Evolutionary conservation across 2,329 filamentous ascomycete species (phyloP).

Genomic region (Talaromyces albobiverticillius): DNA sequence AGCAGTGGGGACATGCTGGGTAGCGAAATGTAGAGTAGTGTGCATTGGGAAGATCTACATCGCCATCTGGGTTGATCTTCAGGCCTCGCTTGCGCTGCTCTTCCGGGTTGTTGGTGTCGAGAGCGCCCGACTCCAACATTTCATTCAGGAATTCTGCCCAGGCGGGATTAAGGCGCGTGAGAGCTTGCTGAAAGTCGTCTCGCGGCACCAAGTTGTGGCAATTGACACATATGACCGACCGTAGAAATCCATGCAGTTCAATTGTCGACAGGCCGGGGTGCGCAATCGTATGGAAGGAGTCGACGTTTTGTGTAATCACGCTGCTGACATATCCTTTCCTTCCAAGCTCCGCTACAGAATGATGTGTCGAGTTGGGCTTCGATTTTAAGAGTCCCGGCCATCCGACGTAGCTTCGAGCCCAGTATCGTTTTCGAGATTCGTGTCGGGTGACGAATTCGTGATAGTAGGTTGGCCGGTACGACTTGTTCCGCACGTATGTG

Average conservation of each 20-base stretch:
- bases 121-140: conserved; percentile 69
- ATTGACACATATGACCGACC: conserved; percentile 74
- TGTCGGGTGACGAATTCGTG: conserved; percentile 82
- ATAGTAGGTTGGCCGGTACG: conserved; percentile 88
- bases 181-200: conserved; percentile 69
- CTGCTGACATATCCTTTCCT: conserved; percentile 67
- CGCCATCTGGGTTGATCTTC: conserved; percentile 88
- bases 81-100: conserved; percentile 67
- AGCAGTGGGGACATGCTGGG: conserved; percentile 79
- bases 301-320: conserved; percentile 94
- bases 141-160: conserved; percentile 77
- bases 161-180: conserved; percentile 76
- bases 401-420: conserved; percentile 90
- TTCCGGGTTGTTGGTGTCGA: conserved; percentile 72
- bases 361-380: conserved; percentile 75
- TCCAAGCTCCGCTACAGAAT: conserved; percentile 70
- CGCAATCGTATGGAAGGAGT: conserved; percentile 80
- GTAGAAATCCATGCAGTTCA: conserved; percentile 88
- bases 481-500: conserved; percentile 88
- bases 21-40: conserved; percentile 90
- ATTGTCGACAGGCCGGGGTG: conserved; percentile 73
- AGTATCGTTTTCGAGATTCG: conserved; percentile 86
- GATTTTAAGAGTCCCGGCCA: conserved; percentile 80
- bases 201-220: conserved; percentile 72
- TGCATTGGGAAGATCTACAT: conserved; percentile 83